Conservation (phyloP, 129 eudicot genomes). For the Tagetes erecta region DNA sequence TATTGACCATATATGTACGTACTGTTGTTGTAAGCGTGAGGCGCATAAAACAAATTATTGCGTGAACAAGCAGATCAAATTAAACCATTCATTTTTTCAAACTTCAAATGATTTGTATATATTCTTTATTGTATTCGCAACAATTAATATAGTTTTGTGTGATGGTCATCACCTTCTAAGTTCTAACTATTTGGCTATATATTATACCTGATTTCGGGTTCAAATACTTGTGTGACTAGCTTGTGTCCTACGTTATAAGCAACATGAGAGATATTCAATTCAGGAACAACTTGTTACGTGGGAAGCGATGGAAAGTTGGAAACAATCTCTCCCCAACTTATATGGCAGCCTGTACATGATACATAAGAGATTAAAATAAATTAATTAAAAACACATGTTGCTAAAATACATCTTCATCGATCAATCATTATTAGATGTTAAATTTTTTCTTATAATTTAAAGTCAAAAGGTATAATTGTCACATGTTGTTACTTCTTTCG, state of each 20-base stretch:
- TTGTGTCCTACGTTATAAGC: neutral
- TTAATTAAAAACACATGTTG: conserved; percentile 5
- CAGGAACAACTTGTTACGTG: neutral
- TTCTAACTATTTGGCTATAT: neutral
- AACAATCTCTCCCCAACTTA: conserved; percentile 6
- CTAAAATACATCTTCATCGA: conserved; percentile 12
- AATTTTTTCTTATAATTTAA: neutral
- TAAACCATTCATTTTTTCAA: too few species aligned
- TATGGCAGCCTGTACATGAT: conserved; percentile 16
- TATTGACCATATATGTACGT: neutral
- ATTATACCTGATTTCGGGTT: neutral
- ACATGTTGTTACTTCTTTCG: neutral
- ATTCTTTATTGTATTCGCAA: too few species aligned
- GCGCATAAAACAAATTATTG: too few species aligned
- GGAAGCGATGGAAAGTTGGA: neutral
- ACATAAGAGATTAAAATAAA: conserved; percentile 6
- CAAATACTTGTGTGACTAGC: neutral
- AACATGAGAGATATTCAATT: neutral
- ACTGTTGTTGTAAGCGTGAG: too few species aligned
- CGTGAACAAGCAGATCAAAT: too few species aligned
- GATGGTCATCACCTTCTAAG: too few species aligned
- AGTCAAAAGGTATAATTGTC: conserved; percentile 23
- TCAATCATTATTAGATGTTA: neutral
- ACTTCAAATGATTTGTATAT: neutral
- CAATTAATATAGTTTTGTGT: too few species aligned